Conservation (phyloP, 371 early-diverging fungal species). For the Actinomortierella wolfii region DNA sequence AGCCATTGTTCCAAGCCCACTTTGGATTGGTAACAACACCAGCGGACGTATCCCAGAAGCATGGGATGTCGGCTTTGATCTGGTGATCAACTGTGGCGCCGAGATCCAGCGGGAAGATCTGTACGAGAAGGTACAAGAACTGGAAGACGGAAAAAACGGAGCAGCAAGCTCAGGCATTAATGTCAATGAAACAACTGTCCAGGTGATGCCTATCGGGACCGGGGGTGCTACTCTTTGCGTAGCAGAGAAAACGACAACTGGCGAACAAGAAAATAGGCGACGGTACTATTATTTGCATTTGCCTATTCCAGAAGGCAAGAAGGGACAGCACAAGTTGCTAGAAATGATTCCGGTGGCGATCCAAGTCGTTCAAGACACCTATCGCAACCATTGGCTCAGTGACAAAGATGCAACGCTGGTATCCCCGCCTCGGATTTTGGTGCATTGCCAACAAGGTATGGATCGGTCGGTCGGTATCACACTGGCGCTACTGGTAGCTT, state of each 20-base stretch:
- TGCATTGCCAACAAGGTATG: slow-evolving; percentile 47
- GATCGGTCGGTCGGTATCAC: slow-evolving; percentile 82
- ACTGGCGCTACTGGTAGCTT: slow-evolving; percentile 65
- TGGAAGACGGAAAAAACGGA: slow-evolving; percentile 9
- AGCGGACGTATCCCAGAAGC: slow-evolving; percentile 36
- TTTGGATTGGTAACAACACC: slow-evolving; percentile 43
- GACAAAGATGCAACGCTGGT: not conserved
- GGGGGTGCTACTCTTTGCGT: slow-evolving; percentile 23
- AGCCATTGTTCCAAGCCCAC: slow-evolving; percentile 30
- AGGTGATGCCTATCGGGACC: slow-evolving; percentile 7
- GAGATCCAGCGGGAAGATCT: slow-evolving; percentile 30
- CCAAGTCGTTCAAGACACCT: slow-evolving; percentile 51
- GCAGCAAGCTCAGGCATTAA: not conserved
- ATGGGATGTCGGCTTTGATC: slow-evolving; percentile 38
- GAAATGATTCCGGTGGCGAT: slow-evolving; percentile 58
- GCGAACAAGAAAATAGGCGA: slow-evolving; percentile 23
- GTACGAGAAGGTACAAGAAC: slow-evolving; percentile 12
- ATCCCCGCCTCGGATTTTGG: slow-evolving; percentile 20
- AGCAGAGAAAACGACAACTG: slow-evolving; percentile 3
- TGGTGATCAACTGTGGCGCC: slow-evolving; percentile 44
- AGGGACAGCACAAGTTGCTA: slow-evolving; percentile 64
- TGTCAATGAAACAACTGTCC: slow-evolving; percentile 3
- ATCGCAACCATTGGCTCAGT: slow-evolving; percentile 11
- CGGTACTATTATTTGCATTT: slow-evolving; percentile 60
- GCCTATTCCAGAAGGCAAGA: slow-evolving; percentile 75